phyloP scores from a whole-genome alignment of 2,329 filamentous ascomycete genomes.

The Lithohypha guttulata region DNA sequence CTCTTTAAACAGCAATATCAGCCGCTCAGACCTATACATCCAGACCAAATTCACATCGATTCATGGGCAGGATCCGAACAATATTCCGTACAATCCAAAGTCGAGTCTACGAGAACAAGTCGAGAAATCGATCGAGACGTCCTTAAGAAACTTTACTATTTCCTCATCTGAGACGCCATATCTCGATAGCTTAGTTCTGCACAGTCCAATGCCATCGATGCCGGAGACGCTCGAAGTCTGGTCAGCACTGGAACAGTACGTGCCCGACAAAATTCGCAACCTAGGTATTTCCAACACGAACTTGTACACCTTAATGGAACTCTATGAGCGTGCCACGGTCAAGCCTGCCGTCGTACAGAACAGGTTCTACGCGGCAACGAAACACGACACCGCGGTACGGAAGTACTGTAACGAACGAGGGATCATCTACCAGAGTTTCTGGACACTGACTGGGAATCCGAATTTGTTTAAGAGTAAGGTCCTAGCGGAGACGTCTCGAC shows the following conservation, averaged over 20 bases:
- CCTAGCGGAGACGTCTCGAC: slow-evolving; percentile 41
- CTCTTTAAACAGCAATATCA: slow-evolving; percentile 51
- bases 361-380: slow-evolving; percentile 52
- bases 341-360: slow-evolving; percentile 63
- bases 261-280: slow-evolving; percentile 52
- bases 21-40: slow-evolving; percentile 53
- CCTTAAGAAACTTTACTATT: slow-evolving; percentile 43
- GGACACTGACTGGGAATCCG: slow-evolving; percentile 52
- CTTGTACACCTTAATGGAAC: slow-evolving; percentile 40
- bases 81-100: slow-evolving; percentile 52
- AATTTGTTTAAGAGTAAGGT: slow-evolving; percentile 36
- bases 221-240: slow-evolving; percentile 53
- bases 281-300: slow-evolving; percentile 68
- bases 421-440: slow-evolving; percentile 50
- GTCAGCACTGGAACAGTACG: slow-evolving; percentile 53
- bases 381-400: slow-evolving; percentile 51
- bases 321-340: slow-evolving; percentile 31
- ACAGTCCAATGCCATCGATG: slow-evolving; percentile 44
- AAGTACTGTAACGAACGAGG: slow-evolving; percentile 42
- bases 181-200: slow-evolving; percentile 49
- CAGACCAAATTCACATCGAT: slow-evolving; percentile 75
- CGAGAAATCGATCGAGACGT: slow-evolving; percentile 54
- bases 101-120: slow-evolving; percentile 55
- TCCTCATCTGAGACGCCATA: slow-evolving; percentile 32
- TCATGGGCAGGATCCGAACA: slow-evolving; percentile 48